phyloP scores from a whole-genome alignment of 148 eudicot species.

The Vaccinium vitisidaea region DNA sequence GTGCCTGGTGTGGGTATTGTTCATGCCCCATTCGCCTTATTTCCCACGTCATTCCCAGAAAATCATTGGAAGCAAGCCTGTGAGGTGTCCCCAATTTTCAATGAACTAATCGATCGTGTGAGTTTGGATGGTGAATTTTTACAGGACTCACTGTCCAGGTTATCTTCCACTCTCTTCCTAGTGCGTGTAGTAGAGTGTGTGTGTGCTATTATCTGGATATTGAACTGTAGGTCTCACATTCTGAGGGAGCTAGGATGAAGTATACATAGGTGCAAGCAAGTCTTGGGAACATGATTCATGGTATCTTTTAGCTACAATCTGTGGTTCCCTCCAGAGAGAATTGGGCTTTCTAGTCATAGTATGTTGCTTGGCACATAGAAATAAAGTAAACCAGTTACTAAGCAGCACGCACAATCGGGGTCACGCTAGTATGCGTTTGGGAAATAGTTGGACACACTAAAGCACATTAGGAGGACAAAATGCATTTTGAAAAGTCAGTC shows the following conservation, averaged over 20 bases:
- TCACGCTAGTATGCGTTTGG: not conserved
- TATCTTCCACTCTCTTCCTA: constrained; percentile 13
- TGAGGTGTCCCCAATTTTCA: constrained; percentile 91
- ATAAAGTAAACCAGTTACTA: not conserved
- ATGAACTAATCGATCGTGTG: constrained; percentile 89
- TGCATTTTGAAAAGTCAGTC: not conserved
- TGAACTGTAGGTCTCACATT: not conserved
- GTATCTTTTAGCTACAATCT: not conserved
- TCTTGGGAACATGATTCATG: not conserved
- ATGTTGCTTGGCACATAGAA: not conserved
- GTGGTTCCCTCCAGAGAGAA: not conserved
- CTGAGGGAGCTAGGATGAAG: not conserved
- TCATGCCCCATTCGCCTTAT: constrained; percentile 85
- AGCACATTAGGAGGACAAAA: not conserved
- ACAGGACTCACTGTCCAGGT: constrained; percentile 92
- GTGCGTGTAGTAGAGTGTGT: not conserved
- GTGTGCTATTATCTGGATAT: not conserved
- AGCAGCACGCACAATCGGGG: not conserved
- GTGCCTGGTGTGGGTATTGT: constrained; percentile 91
- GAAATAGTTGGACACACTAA: not conserved
- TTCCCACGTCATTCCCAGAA: constrained; percentile 78
- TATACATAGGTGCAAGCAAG: not conserved
- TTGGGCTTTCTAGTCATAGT: not conserved
- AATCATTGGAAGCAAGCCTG: constrained; percentile 72
- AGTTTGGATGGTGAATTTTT: constrained; percentile 87